Base-by-base conservation (phyloP, 2,329 filamentous ascomycete genomes). In the Pezizomycotina sp. region DNA sequence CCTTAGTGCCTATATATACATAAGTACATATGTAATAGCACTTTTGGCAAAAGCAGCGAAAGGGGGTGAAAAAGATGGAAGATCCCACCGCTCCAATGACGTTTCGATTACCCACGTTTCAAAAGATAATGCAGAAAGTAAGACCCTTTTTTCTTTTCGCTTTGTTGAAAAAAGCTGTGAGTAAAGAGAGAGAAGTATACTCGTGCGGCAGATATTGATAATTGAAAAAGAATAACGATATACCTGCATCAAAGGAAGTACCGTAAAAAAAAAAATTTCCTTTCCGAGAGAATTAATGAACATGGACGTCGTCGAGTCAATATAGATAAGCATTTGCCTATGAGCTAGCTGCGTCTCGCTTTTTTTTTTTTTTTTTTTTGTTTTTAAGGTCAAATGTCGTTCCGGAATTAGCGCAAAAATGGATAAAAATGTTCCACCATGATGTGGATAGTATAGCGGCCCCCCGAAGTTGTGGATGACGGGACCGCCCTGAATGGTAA, bases 101-200 rank as follows among this genome's bases (percentile, higher is more conserved):
- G 25, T 27, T 28, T 30, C 16, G 15, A 26, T 27, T 38, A 38
- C 21, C 27, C 29, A 33, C n/a, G 29, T 25, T 38, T 26, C 24
- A 29, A 34, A 38, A 34, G 33, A 38, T 32, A 38, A 27, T 22
- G 33, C 32, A 27, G 37, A 31, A 38, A 26, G 21, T 23, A 38
- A 37, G 30, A 34, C 27, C 14, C 31, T 38, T 33, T 42, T 28
- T 25, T 37, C 31, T 9, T 30, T 34, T 38, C 31, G 28, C 20
- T 36, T 34, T 38, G 37, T 15, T n/a, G n/a, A n/a, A n/a, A 21
- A 16, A 38, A 29, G 37, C 25, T 34, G 30, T 38, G 34, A 25
- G 26, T 38, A 23, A 30, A 20, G 27, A 35, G 27, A 22, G 27
- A 42, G 29, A 29, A 38, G 34, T 26, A 30, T 31, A 30, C 34